Evolutionary conservation across 768 basidiomycete genomes (phyloP), one percentile per base, ranked within the genome.

Genomic region (Chalciporus sphaerocephalus): DNA sequence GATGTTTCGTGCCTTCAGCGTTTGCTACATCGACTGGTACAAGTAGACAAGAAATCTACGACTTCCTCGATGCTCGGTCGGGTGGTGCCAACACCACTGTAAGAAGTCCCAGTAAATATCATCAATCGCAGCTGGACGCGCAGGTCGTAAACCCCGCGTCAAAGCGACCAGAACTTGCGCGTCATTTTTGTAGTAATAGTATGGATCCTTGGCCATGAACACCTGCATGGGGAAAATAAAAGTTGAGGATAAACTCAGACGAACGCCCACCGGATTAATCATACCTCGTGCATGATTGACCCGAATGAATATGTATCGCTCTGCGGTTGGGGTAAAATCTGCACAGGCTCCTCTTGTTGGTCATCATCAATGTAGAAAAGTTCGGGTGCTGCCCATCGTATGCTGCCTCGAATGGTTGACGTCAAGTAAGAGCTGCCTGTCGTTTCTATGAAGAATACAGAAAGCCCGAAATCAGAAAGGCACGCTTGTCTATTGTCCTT

Each of bases 381-480:
- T 13, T 69, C 58, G 0, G 73, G 62, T 45, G 75, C 76, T 5
- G 70, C 71, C 74, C 76, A 77, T 1, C 74, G 67, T 25, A 75
- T 62, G 18, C 71, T 73, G 7, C 76, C 74, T 15, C 70, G 69
- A 22, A 75, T 56, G n/a, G 60, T 56, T 5, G 62, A 62, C 1
- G 61, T 58, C 48, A 57, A 37, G 42, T 62, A 66, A 6, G 54
- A 51, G 13, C 48, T 54, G 8, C 46, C 51, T 17, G 46, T 50
- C 4, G 52, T 48, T 18, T 66, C 64, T 42, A 48, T 55, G 24
- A 61, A 47, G 20, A 69, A 53, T 12, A 50, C 52, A 10, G 66
- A 64, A 13, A 72, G 56, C 7, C 70, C 70, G 17, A 69, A 70
- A 52, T 70, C 71, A 16, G 60, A 62, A 9, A 72, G 54, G 38